A percentile compares a stretch with the other conserved stretches of the same genome.
Evolutionary conservation across 2,329 filamentous ascomycete species (phyloP).

Genomic region (Aaosphaeria pasadenensis): DNA sequence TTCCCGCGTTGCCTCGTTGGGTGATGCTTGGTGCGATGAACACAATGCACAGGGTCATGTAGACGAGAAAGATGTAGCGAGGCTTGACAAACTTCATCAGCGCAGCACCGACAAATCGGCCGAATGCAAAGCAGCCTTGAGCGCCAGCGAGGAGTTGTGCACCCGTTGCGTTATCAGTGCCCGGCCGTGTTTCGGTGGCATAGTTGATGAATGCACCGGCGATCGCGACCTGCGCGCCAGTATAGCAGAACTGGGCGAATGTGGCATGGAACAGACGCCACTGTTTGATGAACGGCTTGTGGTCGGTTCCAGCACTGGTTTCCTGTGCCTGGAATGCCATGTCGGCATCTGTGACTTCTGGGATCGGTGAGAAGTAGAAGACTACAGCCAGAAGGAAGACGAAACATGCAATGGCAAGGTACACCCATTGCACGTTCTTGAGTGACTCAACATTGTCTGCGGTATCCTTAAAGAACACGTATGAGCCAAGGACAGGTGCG

Average conservation of each 20-base stretch:
- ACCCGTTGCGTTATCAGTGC: conserved; percentile 49
- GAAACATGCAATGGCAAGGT: conserved; percentile 61
- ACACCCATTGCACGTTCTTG: conserved; percentile 62
- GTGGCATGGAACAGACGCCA: conserved; percentile 75
- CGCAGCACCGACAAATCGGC: conserved; percentile 65
- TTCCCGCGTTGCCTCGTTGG: conserved; percentile 50
- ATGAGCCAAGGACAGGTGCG: conserved; percentile 57
- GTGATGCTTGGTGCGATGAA: conserved; percentile 55
- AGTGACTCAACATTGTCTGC: conserved; percentile 50
- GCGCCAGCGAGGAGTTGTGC: conserved; percentile 72
- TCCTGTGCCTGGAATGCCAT: conserved; percentile 53
- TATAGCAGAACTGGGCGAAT: conserved; percentile 76
- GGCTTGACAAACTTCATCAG: conserved; percentile 66
- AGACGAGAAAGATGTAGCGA: conserved; percentile 69
- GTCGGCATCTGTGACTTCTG: conserved; percentile 60
- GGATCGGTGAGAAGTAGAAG: conserved; percentile 56
- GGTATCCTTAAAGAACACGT: conserved; percentile 60
- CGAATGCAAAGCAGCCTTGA: conserved; percentile 69
- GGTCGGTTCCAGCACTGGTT: conserved; percentile 35
- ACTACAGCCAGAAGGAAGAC: conserved; percentile 56
- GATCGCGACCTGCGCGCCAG: conserved; percentile 65
- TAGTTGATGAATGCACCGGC: conserved; percentile 31
- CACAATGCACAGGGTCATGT: conserved; percentile 62
- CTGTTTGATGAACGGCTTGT: conserved; percentile 56
- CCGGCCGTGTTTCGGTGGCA: conserved; percentile 46